A percentile compares a stretch with the other conserved stretches of the same genome.
Evolutionary conservation across 257 asterid species (phyloP).

Genomic region (Mentha longifolia): DNA sequence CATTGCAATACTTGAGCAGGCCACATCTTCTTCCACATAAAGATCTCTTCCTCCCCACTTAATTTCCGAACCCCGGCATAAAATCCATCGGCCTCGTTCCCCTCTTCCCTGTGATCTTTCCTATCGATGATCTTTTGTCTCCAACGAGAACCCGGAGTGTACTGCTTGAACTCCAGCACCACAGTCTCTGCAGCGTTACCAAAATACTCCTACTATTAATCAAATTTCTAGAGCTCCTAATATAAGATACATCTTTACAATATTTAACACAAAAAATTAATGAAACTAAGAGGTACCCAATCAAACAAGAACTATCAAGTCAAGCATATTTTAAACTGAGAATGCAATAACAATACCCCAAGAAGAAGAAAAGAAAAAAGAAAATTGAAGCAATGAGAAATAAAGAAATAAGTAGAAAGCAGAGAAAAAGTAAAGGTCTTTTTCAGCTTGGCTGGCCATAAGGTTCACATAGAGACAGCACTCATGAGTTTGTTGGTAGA

Average conservation of each 20-base stretch:
- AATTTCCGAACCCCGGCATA: conserved; percentile 78
- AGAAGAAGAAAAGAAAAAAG: conserved; percentile 1
- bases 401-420: conserved; percentile 36
- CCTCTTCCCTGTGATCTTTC: conserved; percentile 77
- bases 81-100: conserved; percentile 76
- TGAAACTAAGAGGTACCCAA: no score
- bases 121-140: conserved; percentile 58
- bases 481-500: conserved; percentile 55
- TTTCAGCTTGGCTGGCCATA: conserved; percentile 60
- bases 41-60: conserved; percentile 48
- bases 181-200: conserved; percentile 50
- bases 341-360: conserved; percentile 32
- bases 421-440: conserved; percentile 37
- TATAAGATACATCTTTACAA: no score
- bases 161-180: conserved; percentile 83
- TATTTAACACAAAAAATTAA: no score
- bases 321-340: conserved; percentile 6
- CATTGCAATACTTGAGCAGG: conserved; percentile 60
- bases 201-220: no score
- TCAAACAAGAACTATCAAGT: no score
- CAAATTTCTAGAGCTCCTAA: no score
- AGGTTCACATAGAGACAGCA: conserved; percentile 62
- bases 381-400: neutral
- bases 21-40: conserved; percentile 73
- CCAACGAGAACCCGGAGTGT: conserved; percentile 82